Evolutionary conservation across 2,329 filamentous ascomycete genomes (phyloP), one percentile per base, ranked within the genome.

Genomic region (Atkinsonella texensis): DNA sequence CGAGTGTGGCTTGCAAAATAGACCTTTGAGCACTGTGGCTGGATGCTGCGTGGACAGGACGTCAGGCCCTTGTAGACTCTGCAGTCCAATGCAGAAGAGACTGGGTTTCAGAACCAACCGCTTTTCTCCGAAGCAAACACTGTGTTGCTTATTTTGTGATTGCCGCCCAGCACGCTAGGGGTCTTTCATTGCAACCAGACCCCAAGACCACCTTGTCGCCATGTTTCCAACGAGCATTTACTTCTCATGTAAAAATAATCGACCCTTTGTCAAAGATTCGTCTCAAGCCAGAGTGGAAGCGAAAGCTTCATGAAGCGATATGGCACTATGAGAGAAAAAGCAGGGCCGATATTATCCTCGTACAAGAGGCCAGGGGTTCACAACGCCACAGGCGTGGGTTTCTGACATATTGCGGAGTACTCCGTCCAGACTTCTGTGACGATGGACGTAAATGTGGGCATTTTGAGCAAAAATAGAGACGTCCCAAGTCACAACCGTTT

Each of bases 311-410:
- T 49, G 33, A 53, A 51, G 52, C 52, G 52, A 53, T 20, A 20
- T 33, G 35, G 40, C 44, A 39, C 41, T 18, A 48, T 38, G 20
- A 18, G 15, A 39, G 46, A 49, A 17, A 42, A 52, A 43, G 46
- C 49, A 53, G 52, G 52, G 40, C 52, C 52, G 52, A 53, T 51
- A 49, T 45, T 5, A 31, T 49, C 41, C 40, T 53, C 46, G 49
- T 46, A 53, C 52, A 53, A 51, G 45, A 40, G 15, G n/a, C 32
- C n/a, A 33, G 41, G 40, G 28, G 50, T 3, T 28, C 12, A 20
- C 35, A n/a, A 47, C 32, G 46, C 38, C 39, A 28, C 12, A 7
- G 13, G 20, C 33, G 33, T 39, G 42, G n/a, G 33, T 44, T 40
- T 50, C 49, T 41, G 13, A 12, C 23, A 40, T 32, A 33, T 18